Base-by-base conservation (phyloP, 331 rosid species). In the Quercus tomentella region DNA sequence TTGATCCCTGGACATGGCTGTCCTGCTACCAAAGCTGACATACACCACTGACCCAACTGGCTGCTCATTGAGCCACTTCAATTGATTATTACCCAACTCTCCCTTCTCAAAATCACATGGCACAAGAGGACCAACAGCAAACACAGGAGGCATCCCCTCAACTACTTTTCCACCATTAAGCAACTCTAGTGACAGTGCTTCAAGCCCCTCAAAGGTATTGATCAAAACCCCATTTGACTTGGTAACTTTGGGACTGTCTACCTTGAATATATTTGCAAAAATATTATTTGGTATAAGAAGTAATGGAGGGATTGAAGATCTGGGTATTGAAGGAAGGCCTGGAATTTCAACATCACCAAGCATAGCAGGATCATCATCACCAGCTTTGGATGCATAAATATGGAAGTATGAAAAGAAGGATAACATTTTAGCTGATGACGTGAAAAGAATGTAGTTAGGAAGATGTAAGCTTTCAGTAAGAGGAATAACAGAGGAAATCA, bases 21-120 rank as follows among this genome's bases (percentile, higher is more conserved):
- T 91, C 28, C 86, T 83, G 56, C 89, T 91, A 1, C 93, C 93
- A 58, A 91, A 91, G 67, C 91, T 54, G 6, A 80, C 83, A 28
- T 74, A 89, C 52, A 89, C 89, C 3, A 91, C 97, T 12, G 93
- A 89, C 0, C 72, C 83, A 6, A 35, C 62, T 9, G 85, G 80
- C 28, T 81, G 83, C 1, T 62, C 72, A 49, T 91, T 83, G 9
- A 91, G 89, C 92, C 96, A 91, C 68, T 51, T 43, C 56, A 75
- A 26, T 21, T 43, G 22, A 3, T 63, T 8, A 0, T 20, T 45
- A 41, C 45, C 62, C 7, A 5, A 6, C 1, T 69, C 72, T 0
- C 21, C 14, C 54, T 77, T 82, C 41, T 90, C 93, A 35, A 84
- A 86, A 5, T 86, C 90, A 35, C 82, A 82, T 3, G 91, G 91